A percentile compares a stretch with the other conserved stretches of the same genome.
Evolutionary conservation across 371 early-diverging fungal species (phyloP).

Genomic region (Dipsacomyces acuminosporus): DNA sequence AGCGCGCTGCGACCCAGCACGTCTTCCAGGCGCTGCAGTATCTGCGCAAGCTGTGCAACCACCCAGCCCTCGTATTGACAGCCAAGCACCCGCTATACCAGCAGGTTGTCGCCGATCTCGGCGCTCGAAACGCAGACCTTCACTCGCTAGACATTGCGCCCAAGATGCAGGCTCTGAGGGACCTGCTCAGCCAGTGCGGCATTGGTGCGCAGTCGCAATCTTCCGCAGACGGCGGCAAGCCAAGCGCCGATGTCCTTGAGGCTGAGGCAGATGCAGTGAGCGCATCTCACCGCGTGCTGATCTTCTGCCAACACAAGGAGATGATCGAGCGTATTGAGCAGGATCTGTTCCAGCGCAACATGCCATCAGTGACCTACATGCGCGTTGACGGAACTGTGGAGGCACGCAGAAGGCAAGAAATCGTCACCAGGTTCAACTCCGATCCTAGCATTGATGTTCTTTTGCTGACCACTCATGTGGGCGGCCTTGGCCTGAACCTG

Average conservation of each 20-base stretch:
- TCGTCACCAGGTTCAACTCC: constrained; percentile 93
- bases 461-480: constrained; percentile 96
- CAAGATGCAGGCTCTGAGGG: constrained; percentile 82
- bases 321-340: constrained; percentile 97
- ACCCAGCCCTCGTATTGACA: constrained; percentile 85
- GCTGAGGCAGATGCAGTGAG: constrained; percentile 8
- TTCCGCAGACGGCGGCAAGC: constrained; percentile 45
- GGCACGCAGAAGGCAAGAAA: constrained; percentile 74
- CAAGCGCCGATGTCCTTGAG: constrained; percentile 5
- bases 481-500: constrained; percentile 98
- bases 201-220: constrained; percentile 65
- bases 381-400: constrained; percentile 97
- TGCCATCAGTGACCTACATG: constrained; percentile 89
- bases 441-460: constrained; percentile 95
- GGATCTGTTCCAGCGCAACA: constrained; percentile 71
- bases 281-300: constrained; percentile 81
- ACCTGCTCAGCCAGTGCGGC: constrained; percentile 87
- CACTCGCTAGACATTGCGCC: constrained; percentile 89
- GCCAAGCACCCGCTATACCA: constrained; percentile 79
- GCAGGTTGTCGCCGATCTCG: constrained; percentile 58
- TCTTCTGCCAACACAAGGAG: constrained; percentile 95
- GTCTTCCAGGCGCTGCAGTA: constrained; percentile 97
- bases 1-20: constrained; percentile 47
- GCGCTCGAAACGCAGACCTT: constrained; percentile 58
- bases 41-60: constrained; percentile 93